A percentile compares a stretch with the other conserved stretches of the same genome.
phyloP scores from a whole-genome alignment of 2,329 filamentous ascomycete species.

The Ambrosiella cleistominuta region DNA sequence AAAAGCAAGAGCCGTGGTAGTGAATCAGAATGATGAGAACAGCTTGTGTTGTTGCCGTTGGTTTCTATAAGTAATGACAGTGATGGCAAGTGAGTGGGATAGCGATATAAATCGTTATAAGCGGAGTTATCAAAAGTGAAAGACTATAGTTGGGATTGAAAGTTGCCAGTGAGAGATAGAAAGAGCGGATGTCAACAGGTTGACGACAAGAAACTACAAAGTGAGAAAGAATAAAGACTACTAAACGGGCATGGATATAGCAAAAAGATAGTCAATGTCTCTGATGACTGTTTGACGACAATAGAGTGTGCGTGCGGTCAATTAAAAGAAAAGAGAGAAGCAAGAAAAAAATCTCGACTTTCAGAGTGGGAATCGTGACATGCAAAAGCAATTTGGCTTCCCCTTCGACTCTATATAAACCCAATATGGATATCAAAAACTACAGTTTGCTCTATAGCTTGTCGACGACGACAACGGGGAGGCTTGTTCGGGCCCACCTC shows the following conservation, averaged over 20 bases:
- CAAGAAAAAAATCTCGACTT: not conserved
- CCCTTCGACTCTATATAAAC: not conserved
- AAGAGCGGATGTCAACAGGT: not conserved
- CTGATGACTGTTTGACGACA: not conserved
- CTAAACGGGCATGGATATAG: not conserved
- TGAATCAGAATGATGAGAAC: not conserved
- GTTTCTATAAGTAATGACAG: not conserved
- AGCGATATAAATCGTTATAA: not conserved
- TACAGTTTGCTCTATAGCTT: not conserved
- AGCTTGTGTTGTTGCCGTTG: not conserved
- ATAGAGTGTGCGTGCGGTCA: not conserved
- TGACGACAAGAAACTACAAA: not conserved
- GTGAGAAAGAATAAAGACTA: not conserved
- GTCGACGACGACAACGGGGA: not conserved
- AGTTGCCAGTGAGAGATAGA: not conserved
- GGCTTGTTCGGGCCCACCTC: not conserved
- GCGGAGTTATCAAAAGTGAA: not conserved
- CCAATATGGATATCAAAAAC: not conserved
- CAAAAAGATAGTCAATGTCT: not conserved
- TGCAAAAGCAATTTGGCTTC: not conserved
- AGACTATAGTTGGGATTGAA: not conserved
- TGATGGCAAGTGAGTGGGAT: not conserved
- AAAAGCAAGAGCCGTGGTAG: not conserved
- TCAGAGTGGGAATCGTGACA: not conserved
- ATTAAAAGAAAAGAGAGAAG: not conserved